Base-by-base conservation (phyloP, 1,284 basidiomycete species). In the Malassezia brasiliensis region DNA sequence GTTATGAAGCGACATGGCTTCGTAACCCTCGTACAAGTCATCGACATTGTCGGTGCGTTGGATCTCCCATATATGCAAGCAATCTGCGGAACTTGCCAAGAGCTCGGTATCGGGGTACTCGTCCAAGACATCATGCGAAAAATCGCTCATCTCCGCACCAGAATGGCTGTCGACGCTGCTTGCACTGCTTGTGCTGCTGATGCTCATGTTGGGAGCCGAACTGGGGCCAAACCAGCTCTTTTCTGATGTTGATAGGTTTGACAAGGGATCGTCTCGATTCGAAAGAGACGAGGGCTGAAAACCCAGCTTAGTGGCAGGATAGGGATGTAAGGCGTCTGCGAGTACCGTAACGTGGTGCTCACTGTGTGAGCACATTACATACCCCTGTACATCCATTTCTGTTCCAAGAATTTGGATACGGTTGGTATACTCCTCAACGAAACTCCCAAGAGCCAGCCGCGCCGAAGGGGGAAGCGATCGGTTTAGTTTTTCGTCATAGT, bases 351-450 rank as follows among this genome's bases (percentile, higher is more conserved):
- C 55, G 5, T 59, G 50, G 37, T 45, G 50, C 2, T 63, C 38
- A 10, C 45, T 52, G 35, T 19, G 11, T 28, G 20, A 48, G 20
- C 12, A 12, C 2, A 2, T 12, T 14, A 49, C 52, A 42, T 40
- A 63, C 54, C 60, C 60, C 35, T 54, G 46, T 3, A 63, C 61
- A 52, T 64, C 60, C 38, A 50, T 42, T 19, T 61, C 47, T 17
- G 66, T 61, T 40, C 69, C 69, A 11, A 74, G 64, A 38, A 75
- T 60, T 58, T 74, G 72, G 42, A 75, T 68, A 19, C 66, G 59
- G 45, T 75, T 75, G 36, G 64, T 63, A 46, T 67, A 69, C 53
- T 74, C 67, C 39, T 74, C 71, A 8, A 72, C 59, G 44, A 74
- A 72, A 11, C 65, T 68, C 15, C 72, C 71, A 3, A 75, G 61